A percentile compares a stretch with the other conserved stretches of the same genome.
These are phyloP conservation scores for Usnea hakonensis DNA, from an alignment of 495 filamentous ascomycete species.

Conservation along the genomic window DNA sequence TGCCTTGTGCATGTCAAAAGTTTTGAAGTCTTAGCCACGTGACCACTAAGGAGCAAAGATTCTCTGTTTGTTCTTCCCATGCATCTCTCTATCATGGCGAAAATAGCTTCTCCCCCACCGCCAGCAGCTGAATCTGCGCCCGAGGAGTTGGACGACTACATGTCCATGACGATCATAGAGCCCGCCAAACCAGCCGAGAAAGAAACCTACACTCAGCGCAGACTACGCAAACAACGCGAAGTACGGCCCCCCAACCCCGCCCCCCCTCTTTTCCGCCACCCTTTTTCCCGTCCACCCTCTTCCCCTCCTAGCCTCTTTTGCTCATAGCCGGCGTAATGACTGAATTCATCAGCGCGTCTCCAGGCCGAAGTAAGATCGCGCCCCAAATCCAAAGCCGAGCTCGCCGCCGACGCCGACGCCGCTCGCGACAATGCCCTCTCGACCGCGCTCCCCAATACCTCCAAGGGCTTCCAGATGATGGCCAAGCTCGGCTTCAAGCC, in stretches of 20 bases:
- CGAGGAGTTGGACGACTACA: slow-evolving; percentile 55
- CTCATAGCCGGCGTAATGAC: no score
- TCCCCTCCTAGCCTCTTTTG: no score
- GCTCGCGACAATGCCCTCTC: slow-evolving; percentile 68
- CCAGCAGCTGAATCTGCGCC: not conserved
- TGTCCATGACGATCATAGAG: slow-evolving; percentile 55
- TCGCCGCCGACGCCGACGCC: slow-evolving; percentile 56
- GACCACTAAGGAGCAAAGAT: not conserved
- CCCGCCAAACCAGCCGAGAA: slow-evolving; percentile 33
- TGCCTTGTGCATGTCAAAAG: no score
- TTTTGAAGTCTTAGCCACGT: no score
- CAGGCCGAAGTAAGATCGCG: slow-evolving; percentile 50
- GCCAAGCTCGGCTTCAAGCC: slow-evolving; percentile 84
- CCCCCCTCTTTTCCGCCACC: not conserved
- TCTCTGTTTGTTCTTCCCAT: not conserved
- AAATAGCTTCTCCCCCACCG: not conserved
- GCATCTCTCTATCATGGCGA: not conserved
- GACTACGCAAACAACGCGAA: slow-evolving; percentile 48
- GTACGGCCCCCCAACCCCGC: not conserved
- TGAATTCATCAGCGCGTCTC: not conserved
- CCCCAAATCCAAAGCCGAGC: slow-evolving; percentile 75
- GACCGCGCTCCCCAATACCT: slow-evolving; percentile 53
- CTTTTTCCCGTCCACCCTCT: no score
- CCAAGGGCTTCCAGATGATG: slow-evolving; percentile 93
- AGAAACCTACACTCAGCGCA: slow-evolving; percentile 52